Base-by-base conservation (phyloP, 371 early-diverging fungal species). In the Choanephora cucurbitarum region DNA sequence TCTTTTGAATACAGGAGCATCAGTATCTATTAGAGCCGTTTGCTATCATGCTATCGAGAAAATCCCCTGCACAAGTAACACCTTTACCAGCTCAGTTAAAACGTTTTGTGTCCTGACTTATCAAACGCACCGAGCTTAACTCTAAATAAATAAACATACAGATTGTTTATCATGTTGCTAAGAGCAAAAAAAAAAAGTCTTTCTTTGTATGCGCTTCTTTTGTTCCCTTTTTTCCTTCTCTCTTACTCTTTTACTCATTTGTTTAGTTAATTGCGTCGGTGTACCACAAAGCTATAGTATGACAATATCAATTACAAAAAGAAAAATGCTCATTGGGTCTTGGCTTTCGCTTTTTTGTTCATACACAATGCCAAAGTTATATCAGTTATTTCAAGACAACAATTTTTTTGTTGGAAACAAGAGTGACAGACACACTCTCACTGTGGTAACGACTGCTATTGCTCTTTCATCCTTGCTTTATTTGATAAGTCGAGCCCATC, bases 61-160 rank as follows among this genome's bases (percentile, higher is more conserved):
- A 79, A 43, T 67, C 73, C 9, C 48, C 62, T n/a, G 61, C 67
- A 3, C 69, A 71, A 49, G 77, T 85, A 8, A 83, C 84, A 1
- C 83, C 86, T 0, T 60, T 85, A 47, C 86, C 86, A 13, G 18
- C 57, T 10, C 77, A 83, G 47, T 61, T 83, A 22, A 72, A 72
- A 46, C 57, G 51, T 44, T 34, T 34, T 15, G 13, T 45, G 11
- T 21, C 22, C 9, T 23, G 28, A 40, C 22, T 40, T 46, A 28
- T 23, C 33, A 32, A 23, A 28, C 3, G 9, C 7, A 6, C 24
- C 31, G 17, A 18, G 24, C 31, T 47, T n/a, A n/a, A n/a, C n/a
- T n/a, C n/a, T n/a, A n/a, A n/a, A n/a, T n/a, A n/a, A n/a, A n/a
- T n/a, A n/a, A n/a, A n/a, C n/a, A n/a, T n/a, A n/a, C n/a, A n/a